Base-by-base conservation (phyloP, 2,329 filamentous ascomycete species). In the Escovopsis sp. region DNA sequence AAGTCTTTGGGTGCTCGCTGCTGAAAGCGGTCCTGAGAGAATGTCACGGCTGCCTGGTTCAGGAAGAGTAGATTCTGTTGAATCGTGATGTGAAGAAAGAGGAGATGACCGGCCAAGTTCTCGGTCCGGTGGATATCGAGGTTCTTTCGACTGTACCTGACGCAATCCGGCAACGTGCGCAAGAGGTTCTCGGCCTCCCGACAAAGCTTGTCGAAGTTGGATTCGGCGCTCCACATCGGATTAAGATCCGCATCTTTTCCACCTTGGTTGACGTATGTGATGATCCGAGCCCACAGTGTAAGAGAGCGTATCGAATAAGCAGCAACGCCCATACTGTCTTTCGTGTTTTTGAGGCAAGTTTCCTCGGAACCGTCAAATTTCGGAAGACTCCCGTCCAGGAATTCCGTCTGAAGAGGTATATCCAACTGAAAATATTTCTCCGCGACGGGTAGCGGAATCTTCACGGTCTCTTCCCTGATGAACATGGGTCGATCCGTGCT, bases 401-500 rank as follows among this genome's bases (percentile, higher is more conserved):
- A 80, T 58, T 96, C 87, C 0, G 91, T 95, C 12, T 82, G 76
- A 0, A 84, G 88, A 1, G 85, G 82, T 56, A 95, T 89, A 55
- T 95, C 89, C 56, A 94, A 78, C 49, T 89, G 81, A 54, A 94
- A 96, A 48, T 85, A 80, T 40, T 80, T 80, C 59, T 98, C 91
- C 56, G 85, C 88, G 53, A 95, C 84, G 0, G 91, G 91, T 23
- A 98, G 65, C 49, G 91, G 89, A 12, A 95, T 85, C 51, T 86
- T 81, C 47, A 96, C 74, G 43, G 85, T 85, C 50, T 91, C 85
- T 59, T 95, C 87, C 50, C 85, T 82, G 43, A 94, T 82, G 51
- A 95, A 94, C 42, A 86, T 85, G 18, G 91, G 91, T 33, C 89
- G 75, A 54, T 95, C 88, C 3, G 86, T 93, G 2, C 91, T 89